These are phyloP conservation scores for Epithele typhae DNA, from an alignment of 768 basidiomycete genomes.

Conservation along the genomic window DNA sequence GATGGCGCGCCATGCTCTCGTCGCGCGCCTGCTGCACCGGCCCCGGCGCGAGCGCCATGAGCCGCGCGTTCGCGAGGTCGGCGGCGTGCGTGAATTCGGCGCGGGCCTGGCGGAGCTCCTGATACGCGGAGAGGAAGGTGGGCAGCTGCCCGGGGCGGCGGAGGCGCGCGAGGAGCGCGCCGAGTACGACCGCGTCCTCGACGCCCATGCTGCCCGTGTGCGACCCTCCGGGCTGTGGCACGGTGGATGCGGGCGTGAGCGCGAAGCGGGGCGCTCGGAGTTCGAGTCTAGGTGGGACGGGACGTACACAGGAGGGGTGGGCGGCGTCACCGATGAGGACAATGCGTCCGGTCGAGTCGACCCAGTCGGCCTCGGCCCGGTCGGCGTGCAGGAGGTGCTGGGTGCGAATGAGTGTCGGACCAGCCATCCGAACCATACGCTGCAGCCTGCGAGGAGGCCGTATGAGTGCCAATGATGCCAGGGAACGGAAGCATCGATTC, in stretches of 20 bases:
- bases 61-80: conserved; percentile 41
- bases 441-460: conserved; percentile 27
- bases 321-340: conserved; percentile 60
- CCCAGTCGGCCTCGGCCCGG: conserved; percentile 41
- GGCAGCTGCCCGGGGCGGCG: conserved; percentile 43
- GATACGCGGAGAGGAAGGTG: conserved; percentile 48
- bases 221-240: conserved; percentile 47
- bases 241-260: conserved; percentile 1
- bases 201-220: conserved; percentile 49
- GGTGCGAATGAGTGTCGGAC: conserved; percentile 33
- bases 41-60: conserved; percentile 41
- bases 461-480: too few species aligned
- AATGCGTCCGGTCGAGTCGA: conserved; percentile 43
- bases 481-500: too few species aligned
- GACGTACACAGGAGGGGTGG: conserved; percentile 49
- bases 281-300: neutral
- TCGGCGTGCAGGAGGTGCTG: conserved; percentile 27
- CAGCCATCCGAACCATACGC: conserved; percentile 30
- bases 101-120: conserved; percentile 55
- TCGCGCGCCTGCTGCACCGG: conserved; percentile 44
- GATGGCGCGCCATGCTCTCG: conserved; percentile 30
- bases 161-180: conserved; percentile 53
- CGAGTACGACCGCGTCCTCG: conserved; percentile 61
- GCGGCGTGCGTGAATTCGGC: conserved; percentile 40
- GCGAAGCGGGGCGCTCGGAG: too few species aligned